Evolutionary conservation across 331 rosid genomes (phyloP).

Genomic region (Dryas integrifolia): DNA sequence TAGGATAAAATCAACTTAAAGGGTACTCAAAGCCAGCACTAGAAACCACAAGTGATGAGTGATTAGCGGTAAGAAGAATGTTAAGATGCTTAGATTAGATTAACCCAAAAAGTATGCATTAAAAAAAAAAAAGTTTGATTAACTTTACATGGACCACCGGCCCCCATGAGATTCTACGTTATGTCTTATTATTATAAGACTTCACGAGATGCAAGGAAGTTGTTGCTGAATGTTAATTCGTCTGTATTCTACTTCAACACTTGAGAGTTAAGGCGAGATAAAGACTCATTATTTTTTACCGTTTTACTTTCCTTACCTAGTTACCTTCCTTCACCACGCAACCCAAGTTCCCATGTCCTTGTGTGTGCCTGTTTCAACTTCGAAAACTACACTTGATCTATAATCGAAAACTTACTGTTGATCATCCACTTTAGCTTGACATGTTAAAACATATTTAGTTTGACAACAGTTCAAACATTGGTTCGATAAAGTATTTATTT

Average conservation of each 20-base stretch:
- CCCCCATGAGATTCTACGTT: conserved; percentile 13
- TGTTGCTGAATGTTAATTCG: conserved; percentile 54
- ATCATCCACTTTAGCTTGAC: too few relatives aligned
- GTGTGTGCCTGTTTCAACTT: background rate
- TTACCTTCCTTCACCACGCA: background rate
- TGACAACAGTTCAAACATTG: too few relatives aligned
- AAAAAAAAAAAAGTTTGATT: background rate
- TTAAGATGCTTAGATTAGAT: background rate
- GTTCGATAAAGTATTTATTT: too few relatives aligned
- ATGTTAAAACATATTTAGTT: too few relatives aligned
- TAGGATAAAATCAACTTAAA: background rate
- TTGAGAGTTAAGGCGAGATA: background rate
- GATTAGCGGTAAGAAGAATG: background rate
- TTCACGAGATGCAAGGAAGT: conserved; percentile 36
- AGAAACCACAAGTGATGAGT: too few relatives aligned
- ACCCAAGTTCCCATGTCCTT: conserved; percentile 25
- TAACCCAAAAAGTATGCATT: background rate
- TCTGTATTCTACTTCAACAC: conserved; percentile 13
- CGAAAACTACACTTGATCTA: background rate
- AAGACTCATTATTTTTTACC: background rate
- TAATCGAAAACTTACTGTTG: too few relatives aligned
- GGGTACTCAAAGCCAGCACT: conserved; percentile 3
- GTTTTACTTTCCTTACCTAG: background rate
- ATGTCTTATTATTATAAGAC: conserved; percentile 5
- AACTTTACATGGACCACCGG: background rate